A percentile compares a stretch with the other conserved stretches of the same genome.
phyloP scores from a whole-genome alignment of 1,139 yeast species.

The Suhomyces ambrosiae region DNA sequence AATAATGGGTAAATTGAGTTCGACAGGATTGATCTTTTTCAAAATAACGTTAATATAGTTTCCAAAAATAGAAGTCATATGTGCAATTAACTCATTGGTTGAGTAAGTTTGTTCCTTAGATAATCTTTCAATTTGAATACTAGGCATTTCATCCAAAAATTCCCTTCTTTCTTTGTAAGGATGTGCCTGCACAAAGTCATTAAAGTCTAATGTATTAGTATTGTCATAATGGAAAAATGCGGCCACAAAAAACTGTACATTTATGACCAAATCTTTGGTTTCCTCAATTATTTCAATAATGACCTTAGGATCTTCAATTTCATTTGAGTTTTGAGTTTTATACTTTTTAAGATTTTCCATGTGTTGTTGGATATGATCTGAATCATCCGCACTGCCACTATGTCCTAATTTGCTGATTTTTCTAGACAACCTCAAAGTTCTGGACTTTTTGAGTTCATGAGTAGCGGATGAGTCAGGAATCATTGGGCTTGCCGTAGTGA shows the following conservation, averaged over 20 bases:
- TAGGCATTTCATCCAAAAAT: conserved; percentile 26
- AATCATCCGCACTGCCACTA: conserved; percentile 7
- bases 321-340: conserved; percentile 20
- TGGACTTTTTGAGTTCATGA: conserved; percentile 28
- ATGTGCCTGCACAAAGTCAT: conserved; percentile 44
- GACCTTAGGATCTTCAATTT: conserved; percentile 42
- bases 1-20: conserved; percentile 39
- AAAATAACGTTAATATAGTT: conserved; percentile 40
- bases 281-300: conserved; percentile 46
- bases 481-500: conserved; percentile 12
- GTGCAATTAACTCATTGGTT: conserved; percentile 48
- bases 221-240: conserved; percentile 64
- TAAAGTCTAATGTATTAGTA: conserved; percentile 44
- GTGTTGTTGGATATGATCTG: conserved; percentile 15
- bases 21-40: conserved; percentile 42
- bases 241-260: conserved; percentile 67
- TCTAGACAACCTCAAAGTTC: conserved; percentile 36
- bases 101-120: conserved; percentile 40
- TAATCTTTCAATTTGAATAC: conserved; percentile 21
- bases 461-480: conserved; percentile 14
- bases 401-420: conserved; percentile 23
- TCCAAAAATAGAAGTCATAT: conserved; percentile 60
- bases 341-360: conserved; percentile 17
- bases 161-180: conserved; percentile 42
- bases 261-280: conserved; percentile 34